Conservation (phyloP, 352 stramenopile genomes). For the Porosira glacialis region DNA sequence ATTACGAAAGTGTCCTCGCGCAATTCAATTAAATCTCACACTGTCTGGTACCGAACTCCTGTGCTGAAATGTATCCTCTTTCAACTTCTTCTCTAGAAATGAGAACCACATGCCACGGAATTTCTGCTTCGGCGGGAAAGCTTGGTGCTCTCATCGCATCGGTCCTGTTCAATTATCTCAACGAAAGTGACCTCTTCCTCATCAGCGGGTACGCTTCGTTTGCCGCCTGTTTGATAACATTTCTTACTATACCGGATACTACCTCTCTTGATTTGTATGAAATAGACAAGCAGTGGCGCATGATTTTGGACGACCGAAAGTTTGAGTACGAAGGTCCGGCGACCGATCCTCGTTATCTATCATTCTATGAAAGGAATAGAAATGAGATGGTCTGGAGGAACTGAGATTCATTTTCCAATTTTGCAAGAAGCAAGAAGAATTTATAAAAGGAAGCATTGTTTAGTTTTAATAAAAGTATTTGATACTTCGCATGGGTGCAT, state of each 20-base stretch:
- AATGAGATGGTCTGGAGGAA: too few species aligned
- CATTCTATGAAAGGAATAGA: conserved; percentile 52
- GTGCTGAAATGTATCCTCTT: too few species aligned
- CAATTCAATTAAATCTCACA: too few species aligned
- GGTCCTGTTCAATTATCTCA: conserved; percentile 63
- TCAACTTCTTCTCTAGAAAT: conserved; percentile 86
- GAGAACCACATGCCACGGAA: conserved; percentile 84
- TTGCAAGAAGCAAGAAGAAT: too few species aligned
- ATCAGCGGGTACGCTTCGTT: conserved; percentile 60
- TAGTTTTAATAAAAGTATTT: too few species aligned
- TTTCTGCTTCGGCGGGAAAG: conserved; percentile 86
- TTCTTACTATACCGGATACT: conserved; percentile 66
- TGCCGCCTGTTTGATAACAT: conserved; percentile 51
- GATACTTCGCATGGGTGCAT: too few species aligned
- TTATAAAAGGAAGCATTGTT: too few species aligned
- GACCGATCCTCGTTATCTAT: conserved; percentile 56
- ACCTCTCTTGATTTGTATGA: conserved; percentile 63
- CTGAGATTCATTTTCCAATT: too few species aligned
- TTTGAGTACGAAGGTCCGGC: conserved; percentile 62
- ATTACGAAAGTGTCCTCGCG: too few species aligned
- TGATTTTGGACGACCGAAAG: conserved; percentile 39
- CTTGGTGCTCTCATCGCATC: conserved; percentile 80
- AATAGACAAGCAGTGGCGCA: conserved; percentile 65
- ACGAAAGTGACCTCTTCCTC: conserved; percentile 56
- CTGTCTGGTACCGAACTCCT: too few species aligned